These are phyloP conservation scores for Poa annua DNA, from an alignment of 176 grass and related monocot genomes.

Conservation along the genomic window DNA sequence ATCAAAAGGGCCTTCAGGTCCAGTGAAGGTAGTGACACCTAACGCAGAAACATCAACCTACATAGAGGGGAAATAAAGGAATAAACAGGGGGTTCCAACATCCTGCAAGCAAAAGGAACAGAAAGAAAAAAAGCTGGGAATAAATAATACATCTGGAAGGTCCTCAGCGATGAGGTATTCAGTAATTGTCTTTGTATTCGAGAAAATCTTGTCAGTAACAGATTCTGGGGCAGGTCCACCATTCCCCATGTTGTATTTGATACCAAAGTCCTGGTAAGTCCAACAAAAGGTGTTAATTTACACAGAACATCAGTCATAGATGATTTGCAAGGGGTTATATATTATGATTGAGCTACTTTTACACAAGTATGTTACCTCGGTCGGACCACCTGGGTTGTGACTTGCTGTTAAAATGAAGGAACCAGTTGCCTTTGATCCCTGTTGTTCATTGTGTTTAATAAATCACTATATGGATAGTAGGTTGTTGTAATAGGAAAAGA, in stretches of 20 bases:
- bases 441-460: conserved; percentile 38
- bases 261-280: conserved; percentile 85
- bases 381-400: conserved; percentile 91
- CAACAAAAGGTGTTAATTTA: conserved; percentile 34
- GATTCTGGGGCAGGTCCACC: conserved; percentile 94
- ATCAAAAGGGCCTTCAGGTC: conserved; percentile 87
- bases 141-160: conserved; percentile 72
- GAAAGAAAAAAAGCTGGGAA: conserved; percentile 18
- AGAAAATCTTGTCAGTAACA: conserved; percentile 90
- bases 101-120: conserved; percentile 5
- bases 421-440: conserved; percentile 97
- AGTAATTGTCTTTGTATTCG: conserved; percentile 77
- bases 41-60: conserved; percentile 90
- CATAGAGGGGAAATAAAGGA: conserved; percentile 22
- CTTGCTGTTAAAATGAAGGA: conserved; percentile 95
- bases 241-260: conserved; percentile 99
- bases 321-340: conserved; percentile 12
- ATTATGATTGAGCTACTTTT: too few species aligned
- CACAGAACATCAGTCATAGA: conserved; percentile 12
- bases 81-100: neutral
- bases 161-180: conserved; percentile 87
- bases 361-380: conserved; percentile 73
- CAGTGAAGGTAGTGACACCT: conserved; percentile 77
- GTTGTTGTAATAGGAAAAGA: conserved; percentile 4
- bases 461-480: conserved; percentile 22